Conservation (phyloP, 768 basidiomycete species). For the Clathrus columnatus region DNA sequence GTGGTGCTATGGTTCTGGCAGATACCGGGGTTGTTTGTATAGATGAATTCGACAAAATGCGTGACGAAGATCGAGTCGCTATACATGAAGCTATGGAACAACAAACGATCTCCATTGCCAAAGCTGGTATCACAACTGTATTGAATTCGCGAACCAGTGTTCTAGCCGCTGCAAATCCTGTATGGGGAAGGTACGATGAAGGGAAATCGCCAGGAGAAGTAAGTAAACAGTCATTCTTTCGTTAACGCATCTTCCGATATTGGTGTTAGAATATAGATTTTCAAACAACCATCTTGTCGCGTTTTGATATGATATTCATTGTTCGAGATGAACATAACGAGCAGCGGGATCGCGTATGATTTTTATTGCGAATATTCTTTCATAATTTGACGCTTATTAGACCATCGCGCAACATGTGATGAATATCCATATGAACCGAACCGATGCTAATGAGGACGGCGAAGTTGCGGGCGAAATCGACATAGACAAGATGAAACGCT, state of each 20-base stretch:
- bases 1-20: constrained; percentile 98
- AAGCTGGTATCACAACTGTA: constrained; percentile 97
- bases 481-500: constrained; percentile 97
- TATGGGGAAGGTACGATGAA: constrained; percentile 96
- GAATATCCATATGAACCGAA: constrained; percentile 97
- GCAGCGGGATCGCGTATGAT: constrained; percentile 69
- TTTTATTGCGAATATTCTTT: not conserved
- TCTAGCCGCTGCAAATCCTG: constrained; percentile 94
- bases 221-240: constrained; percentile 7
- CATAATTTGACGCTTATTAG: constrained; percentile 30
- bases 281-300: constrained; percentile 94
- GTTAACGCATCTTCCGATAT: not conserved
- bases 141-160: constrained; percentile 94
- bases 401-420: constrained; percentile 96
- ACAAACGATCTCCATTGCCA: constrained; percentile 98
- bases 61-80: constrained; percentile 96
- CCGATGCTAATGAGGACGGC: constrained; percentile 53
- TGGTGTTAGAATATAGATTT: constrained; percentile 78
- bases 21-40: constrained; percentile 99
- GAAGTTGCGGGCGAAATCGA: constrained; percentile 82
- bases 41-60: constrained; percentile 99
- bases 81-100: constrained; percentile 99
- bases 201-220: constrained; percentile 94
- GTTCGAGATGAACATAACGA: constrained; percentile 98
- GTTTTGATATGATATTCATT: constrained; percentile 99